Percentiles rank a stretch among this genome's conserved stretches.
phyloP scores from a whole-genome alignment of 371 early-diverging fungal species.

The Chytridiales sp. region DNA sequence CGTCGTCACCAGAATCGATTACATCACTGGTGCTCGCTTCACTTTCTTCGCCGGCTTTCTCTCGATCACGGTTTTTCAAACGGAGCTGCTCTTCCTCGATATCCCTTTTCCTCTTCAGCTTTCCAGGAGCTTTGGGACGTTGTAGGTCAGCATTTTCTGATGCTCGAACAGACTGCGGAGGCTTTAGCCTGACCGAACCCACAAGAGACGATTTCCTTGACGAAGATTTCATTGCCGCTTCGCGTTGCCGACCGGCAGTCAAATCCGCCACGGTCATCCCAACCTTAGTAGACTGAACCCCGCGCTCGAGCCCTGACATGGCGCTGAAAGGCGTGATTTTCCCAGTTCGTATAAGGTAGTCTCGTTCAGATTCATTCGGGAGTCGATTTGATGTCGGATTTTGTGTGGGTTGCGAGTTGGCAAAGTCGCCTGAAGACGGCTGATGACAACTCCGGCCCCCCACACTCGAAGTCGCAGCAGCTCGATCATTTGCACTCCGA shows the following conservation, averaged over 20 bases:
- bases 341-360: constrained; percentile 70
- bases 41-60: no score
- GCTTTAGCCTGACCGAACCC: no score
- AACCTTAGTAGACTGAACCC: not conserved
- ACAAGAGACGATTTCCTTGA: no score
- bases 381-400: not conserved
- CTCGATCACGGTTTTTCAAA: no score
- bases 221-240: no score
- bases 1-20: not conserved
- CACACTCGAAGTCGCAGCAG: not conserved
- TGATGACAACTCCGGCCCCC: not conserved
- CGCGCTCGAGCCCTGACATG: constrained; percentile 14
- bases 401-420: not conserved
- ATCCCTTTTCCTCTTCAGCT: no score
- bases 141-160: no score
- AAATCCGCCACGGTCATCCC: constrained; percentile 5
- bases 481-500: not conserved
- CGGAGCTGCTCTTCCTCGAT: no score
- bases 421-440: not conserved
- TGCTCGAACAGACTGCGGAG: no score
- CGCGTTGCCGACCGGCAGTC: not conserved
- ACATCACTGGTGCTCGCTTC: not conserved
- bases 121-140: no score
- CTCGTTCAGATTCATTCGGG: constrained; percentile 57
- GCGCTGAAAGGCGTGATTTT: constrained; percentile 75